Evolutionary conservation across 2,329 filamentous ascomycete genomes (phyloP), one percentile per base, ranked within the genome.

Genomic region (Aspergillus sp.): DNA sequence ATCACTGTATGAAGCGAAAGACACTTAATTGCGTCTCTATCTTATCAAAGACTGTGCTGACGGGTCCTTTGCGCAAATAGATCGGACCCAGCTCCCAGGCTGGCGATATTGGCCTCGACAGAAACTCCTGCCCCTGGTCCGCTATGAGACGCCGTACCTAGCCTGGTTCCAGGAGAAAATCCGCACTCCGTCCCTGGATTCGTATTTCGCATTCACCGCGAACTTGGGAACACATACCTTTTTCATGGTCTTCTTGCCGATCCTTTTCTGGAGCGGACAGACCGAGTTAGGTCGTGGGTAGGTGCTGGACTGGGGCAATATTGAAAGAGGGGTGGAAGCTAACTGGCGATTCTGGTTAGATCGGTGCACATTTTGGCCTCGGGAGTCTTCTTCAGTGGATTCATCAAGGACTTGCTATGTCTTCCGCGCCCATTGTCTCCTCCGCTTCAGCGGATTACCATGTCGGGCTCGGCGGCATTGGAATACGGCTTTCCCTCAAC

Each of bases 401-500:
- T 95, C 66, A 69, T 96, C 58, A 98, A 98, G 65, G 93, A 98
- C 66, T 77, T 96, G 67, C 81, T 91, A 58, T 97, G 93, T 59
- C 79, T 98, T 12, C 93, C 93, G 10, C 82, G 93, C 27, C 93
- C 93, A 1, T 73, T 97, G 19, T 96, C 90, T 4, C 93, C 93
- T 13, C 93, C 93, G 1, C 76, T 98, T 11, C 84, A 94, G 47
- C 83, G 93, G 42, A 97, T 98, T 64, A 96, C 90, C 53, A 96
- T 96, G 90, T 97, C 91, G 40, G 90, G 90, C 4, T 95, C 89
- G 5, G 90, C 88, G 4, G 90, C 91, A 7, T 78, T 98, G 43
- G 93, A 98, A 63, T 98, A 98, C 63, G 93, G 93, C 13, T 97
- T 97, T 57, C 93, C 93, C 0, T 96, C 90, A 7, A 97, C 93